Conservation (phyloP, 1,284 basidiomycete genomes). For the Ganoderma multipileum region DNA sequence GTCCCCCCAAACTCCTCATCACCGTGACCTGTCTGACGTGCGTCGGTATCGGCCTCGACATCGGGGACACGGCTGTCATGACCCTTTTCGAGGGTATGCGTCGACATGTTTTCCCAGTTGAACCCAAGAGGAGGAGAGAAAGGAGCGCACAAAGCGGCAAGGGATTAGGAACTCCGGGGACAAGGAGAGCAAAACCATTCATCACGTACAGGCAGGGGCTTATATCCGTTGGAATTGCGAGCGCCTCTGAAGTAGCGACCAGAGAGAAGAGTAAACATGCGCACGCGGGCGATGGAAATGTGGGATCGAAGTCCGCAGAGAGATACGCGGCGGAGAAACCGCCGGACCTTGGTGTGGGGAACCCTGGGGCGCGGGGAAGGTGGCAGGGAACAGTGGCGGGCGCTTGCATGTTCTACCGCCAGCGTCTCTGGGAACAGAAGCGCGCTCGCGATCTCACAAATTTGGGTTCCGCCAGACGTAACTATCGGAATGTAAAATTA, state of each 20-base stretch:
- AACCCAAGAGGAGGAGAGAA: not conserved
- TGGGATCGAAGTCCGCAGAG: not conserved
- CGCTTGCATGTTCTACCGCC: not conserved
- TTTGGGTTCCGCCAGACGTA: not conserved
- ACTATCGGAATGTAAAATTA: not conserved
- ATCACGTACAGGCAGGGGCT: conserved; percentile 29
- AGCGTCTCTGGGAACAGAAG: not conserved
- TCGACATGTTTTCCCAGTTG: conserved; percentile 16
- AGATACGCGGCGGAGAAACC: conserved; percentile 9
- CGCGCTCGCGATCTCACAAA: not conserved
- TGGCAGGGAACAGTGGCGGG: not conserved
- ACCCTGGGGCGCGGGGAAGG: not conserved
- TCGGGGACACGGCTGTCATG: conserved; percentile 14
- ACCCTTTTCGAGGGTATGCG: conserved; percentile 24
- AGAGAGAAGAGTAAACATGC: conserved; percentile 13
- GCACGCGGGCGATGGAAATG: not conserved
- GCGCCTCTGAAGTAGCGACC: conserved; percentile 11
- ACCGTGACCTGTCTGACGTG: conserved; percentile 36
- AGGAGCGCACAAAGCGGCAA: not conserved
- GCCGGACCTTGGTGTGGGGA: conserved; percentile 13
- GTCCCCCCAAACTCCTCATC: conserved; percentile 51
- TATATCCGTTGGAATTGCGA: conserved; percentile 23
- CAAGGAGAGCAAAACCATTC: conserved; percentile 12
- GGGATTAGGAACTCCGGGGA: conserved; percentile 20
- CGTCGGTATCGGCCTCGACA: conserved; percentile 26